Conservation (phyloP, 1,284 basidiomycete genomes). For the Rhodotorula sp. region DNA sequence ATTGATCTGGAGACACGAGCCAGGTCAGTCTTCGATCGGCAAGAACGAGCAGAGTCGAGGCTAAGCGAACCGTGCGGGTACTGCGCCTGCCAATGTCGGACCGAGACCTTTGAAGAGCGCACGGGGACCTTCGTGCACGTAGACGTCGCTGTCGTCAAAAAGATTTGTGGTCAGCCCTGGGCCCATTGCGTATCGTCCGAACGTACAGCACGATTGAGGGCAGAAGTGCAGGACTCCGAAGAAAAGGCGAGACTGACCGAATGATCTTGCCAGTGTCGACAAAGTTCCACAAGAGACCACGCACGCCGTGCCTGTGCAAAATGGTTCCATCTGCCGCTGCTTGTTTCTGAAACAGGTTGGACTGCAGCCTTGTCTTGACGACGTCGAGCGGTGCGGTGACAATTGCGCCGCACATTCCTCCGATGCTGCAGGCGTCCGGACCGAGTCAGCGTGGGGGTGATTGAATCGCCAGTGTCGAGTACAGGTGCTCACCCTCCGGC, state of each 20-base stretch:
- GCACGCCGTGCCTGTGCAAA: conserved; percentile 49
- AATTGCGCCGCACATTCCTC: conserved; percentile 96
- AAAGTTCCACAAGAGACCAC: conserved; percentile 79
- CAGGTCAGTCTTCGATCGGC: not conserved
- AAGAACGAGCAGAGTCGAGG: not conserved
- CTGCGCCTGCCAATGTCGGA: conserved; percentile 88
- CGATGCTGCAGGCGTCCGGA: conserved; percentile 60
- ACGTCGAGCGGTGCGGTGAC: conserved; percentile 97
- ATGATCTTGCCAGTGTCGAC: conserved; percentile 91
- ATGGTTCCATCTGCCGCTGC: conserved; percentile 27
- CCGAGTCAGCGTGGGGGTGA: not conserved
- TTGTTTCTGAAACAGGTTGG: conserved; percentile 65
- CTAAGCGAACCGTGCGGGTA: conserved; percentile 71
- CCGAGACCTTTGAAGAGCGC: conserved; percentile 94
- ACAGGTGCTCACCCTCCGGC: conserved; percentile 45
- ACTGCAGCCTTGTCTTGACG: conserved; percentile 95
- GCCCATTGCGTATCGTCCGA: not conserved
- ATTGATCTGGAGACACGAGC: conserved; percentile 59
- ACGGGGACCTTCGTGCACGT: conserved; percentile 80
- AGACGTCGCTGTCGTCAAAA: conserved; percentile 87
- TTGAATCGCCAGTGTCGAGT: too few relatives aligned
- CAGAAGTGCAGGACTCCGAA: not conserved
- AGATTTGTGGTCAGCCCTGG: conserved; percentile 1
- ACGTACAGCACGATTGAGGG: not conserved
- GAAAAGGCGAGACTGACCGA: conserved; percentile 56